phyloP scores from a whole-genome alignment of 176 grass and related monocot species.

The Raddia distichophylla region DNA sequence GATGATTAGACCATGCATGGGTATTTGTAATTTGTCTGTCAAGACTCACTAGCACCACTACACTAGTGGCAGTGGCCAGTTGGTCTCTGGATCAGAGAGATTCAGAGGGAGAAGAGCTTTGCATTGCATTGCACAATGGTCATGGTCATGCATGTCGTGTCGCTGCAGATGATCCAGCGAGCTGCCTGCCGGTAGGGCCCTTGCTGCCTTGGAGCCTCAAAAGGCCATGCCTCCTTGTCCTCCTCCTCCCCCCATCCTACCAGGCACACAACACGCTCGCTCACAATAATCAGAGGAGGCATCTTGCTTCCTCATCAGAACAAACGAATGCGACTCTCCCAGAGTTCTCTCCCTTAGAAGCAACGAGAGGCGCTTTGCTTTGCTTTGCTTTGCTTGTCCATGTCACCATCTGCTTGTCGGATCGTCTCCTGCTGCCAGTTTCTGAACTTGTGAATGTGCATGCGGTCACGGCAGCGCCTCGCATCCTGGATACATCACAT shows the following conservation, averaged over 20 bases:
- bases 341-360: background rate
- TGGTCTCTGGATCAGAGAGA: background rate
- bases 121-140: background rate
- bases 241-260: slow-evolving; percentile 7
- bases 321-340: slow-evolving; percentile 5
- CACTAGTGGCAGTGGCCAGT: background rate
- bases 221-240: slow-evolving; percentile 44
- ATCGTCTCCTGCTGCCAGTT: background rate
- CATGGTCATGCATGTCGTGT: background rate
- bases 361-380: slow-evolving; percentile 27
- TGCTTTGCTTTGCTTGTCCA: slow-evolving; percentile 18
- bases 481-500: background rate
- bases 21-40: background rate
- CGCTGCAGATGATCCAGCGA: slow-evolving; percentile 7
- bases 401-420: background rate
- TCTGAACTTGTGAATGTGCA: background rate
- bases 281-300: slow-evolving; percentile 20
- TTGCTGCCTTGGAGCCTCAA: slow-evolving; percentile 35
- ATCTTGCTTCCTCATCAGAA: slow-evolving; percentile 19
- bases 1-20: slow-evolving; percentile 21
- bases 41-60: background rate
- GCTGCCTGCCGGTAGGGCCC: slow-evolving; percentile 40
- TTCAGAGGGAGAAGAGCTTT: slow-evolving; percentile 5
- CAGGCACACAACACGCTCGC: background rate
- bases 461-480: background rate